A percentile compares a stretch with the other conserved stretches of the same genome.
These are phyloP conservation scores for Camellia sinensis DNA, from an alignment of 148 eudicot species.

Conservation along the genomic window DNA sequence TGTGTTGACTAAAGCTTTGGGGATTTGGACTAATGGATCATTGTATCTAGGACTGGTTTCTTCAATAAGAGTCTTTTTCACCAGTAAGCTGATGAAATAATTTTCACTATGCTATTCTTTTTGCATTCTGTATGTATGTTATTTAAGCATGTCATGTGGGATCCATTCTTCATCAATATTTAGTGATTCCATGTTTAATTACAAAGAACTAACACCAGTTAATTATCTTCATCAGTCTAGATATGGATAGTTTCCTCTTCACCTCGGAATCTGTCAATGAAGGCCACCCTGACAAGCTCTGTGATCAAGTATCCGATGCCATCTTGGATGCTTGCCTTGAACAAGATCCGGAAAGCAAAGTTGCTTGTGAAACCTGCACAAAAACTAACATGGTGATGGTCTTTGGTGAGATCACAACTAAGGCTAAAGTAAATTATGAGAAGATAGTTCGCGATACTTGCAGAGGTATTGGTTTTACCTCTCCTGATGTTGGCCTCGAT, in stretches of 20 bases:
- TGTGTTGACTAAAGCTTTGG: too few species aligned
- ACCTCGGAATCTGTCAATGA: slow-evolving; percentile 55
- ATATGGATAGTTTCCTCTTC: slow-evolving; percentile 50
- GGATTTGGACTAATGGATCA: too few species aligned
- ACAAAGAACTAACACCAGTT: not conserved
- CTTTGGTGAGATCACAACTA: slow-evolving; percentile 50
- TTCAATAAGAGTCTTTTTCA: not conserved
- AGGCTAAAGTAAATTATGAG: slow-evolving; percentile 41
- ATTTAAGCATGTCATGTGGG: not conserved
- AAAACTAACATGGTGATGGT: slow-evolving; percentile 48
- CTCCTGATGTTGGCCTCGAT: slow-evolving; percentile 50
- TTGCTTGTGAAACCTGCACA: slow-evolving; percentile 51
- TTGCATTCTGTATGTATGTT: not conserved
- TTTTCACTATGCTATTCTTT: not conserved
- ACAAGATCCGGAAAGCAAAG: slow-evolving; percentile 51
- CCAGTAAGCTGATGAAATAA: not conserved
- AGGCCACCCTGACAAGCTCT: slow-evolving; percentile 53
- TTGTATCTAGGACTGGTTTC: too few species aligned
- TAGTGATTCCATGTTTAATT: not conserved
- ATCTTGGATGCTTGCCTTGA: slow-evolving; percentile 52
- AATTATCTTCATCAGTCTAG: slow-evolving; percentile 6
- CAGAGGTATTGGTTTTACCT: slow-evolving; percentile 44
- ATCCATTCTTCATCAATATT: not conserved
- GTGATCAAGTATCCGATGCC: slow-evolving; percentile 53
- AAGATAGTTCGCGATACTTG: slow-evolving; percentile 47